Percentiles rank a stretch among this genome's conserved stretches.
Evolutionary conservation across 2,329 filamentous ascomycete species (phyloP).

Genomic region (Paracoccidioides brasiliensis): DNA sequence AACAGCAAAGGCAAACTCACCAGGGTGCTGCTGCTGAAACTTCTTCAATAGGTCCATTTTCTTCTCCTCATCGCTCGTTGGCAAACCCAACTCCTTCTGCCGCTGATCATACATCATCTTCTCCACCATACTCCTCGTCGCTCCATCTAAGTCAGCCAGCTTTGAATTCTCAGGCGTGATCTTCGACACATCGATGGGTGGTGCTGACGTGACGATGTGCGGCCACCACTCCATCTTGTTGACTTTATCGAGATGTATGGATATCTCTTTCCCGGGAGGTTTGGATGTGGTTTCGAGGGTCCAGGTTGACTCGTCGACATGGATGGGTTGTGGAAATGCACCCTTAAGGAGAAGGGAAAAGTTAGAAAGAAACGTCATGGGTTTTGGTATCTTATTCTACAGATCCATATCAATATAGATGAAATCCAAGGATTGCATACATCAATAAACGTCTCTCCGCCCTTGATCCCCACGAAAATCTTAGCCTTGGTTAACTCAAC

Average conservation of each 20-base stretch:
- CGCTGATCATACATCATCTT: conserved; percentile 99
- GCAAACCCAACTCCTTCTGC: conserved; percentile 84
- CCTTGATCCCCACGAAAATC: conserved; percentile 72
- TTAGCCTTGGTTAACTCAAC: conserved; percentile 69
- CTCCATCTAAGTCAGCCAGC: conserved; percentile 81
- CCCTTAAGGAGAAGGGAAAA: conserved; percentile 43
- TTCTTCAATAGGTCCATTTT: conserved; percentile 86
- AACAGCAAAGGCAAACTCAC: conserved; percentile 15
- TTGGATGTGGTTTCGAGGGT: conserved; percentile 58
- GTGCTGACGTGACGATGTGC: conserved; percentile 74
- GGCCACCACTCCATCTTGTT: conserved; percentile 99
- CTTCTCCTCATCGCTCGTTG: conserved; percentile 87
- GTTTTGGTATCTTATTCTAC: not conserved
- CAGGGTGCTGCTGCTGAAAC: conserved; percentile 69
- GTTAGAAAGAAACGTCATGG: not conserved
- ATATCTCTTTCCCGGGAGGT: conserved; percentile 53
- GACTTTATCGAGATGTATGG: conserved; percentile 82
- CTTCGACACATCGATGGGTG: conserved; percentile 88
- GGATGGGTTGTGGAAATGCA: conserved; percentile 66
- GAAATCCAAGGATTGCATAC: conserved; percentile 35
- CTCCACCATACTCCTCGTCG: conserved; percentile 94
- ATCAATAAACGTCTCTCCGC: conserved; percentile 69
- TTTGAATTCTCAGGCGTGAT: conserved; percentile 89
- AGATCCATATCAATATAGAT: not conserved
- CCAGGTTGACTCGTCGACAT: conserved; percentile 85